Base-by-base conservation (phyloP, 495 filamentous ascomycete genomes). In the Durotheca rogersii region DNA sequence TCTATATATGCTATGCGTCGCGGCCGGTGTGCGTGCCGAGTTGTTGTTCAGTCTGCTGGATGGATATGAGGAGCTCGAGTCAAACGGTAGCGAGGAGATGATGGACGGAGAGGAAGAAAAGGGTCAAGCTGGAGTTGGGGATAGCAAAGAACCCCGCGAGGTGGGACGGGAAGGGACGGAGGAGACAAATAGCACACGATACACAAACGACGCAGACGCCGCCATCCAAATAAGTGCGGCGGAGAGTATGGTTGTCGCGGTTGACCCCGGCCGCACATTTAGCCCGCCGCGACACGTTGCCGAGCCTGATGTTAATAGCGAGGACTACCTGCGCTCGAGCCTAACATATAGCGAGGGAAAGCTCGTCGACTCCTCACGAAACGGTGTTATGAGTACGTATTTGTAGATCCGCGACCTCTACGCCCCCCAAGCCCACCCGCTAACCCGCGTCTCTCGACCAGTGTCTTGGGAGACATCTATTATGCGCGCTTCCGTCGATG, bases 381-480 rank as follows among this genome's bases (percentile, higher is more conserved):
- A 98, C 63, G 89, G 90, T 19, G 89, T 98, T 0, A 98, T 98
- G 93, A 77, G 56, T 59, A 47, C 11, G 56, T 51, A 40, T 15
- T 21, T 9, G 23, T n/a, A n/a, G 9, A 9, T 9, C 23, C 9
- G 4, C 23, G 14, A n/a, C 43, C 21, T 12, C 7, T 15, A 31
- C n/a, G 11, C 1, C 6, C 31, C 14, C 14, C 7, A 11, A 40
- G 7, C 17, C 1, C 0, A 9, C 17, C 23, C 23, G 4, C 23
- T 27, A 4, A 4, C 23, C 23, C 23, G 4, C 23, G 4, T 9
- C 23, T 9, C 23, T 27, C 19, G 88, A 34, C 23, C 14, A 59
- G 56, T 98, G 93, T 77, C 85, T 19, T 98, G 93, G 93, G 93
- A 98, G 69, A 84, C 84, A 0, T 79, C 83, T 25, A 90, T 97